Evolutionary conservation across 164 flowering plant genomes (phyloP).

Genomic region (Houttuynia cordata): DNA sequence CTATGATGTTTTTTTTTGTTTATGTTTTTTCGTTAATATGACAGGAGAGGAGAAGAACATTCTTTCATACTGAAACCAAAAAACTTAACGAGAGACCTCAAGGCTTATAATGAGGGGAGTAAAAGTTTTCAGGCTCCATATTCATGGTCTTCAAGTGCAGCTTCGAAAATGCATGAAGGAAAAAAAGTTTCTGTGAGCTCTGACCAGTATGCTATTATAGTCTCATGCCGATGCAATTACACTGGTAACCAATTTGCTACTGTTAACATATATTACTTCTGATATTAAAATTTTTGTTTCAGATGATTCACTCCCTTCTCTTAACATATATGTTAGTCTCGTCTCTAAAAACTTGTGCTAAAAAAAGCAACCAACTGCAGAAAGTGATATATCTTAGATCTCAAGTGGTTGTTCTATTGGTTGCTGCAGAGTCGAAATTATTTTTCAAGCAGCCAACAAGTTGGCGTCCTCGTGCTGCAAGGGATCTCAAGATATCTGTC

Average conservation of each 20-base stretch:
- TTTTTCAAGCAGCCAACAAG: slow-evolving; percentile 74
- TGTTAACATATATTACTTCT: background rate
- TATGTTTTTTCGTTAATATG: slow-evolving; percentile 8
- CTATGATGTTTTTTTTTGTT: no score
- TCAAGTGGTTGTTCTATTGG: background rate
- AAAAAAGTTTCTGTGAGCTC: slow-evolving; percentile 23
- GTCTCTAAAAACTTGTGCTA: no score
- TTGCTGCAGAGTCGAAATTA: slow-evolving; percentile 56
- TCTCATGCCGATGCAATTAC: slow-evolving; percentile 91
- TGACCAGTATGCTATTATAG: slow-evolving; percentile 70
- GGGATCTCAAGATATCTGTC: slow-evolving; percentile 87
- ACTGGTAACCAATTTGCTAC: slow-evolving; percentile 39
- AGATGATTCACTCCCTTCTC: background rate
- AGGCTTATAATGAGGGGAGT: slow-evolving; percentile 25
- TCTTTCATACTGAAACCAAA: slow-evolving; percentile 88
- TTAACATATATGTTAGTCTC: no score
- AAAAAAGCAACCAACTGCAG: background rate
- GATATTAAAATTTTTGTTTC: background rate
- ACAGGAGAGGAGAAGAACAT: slow-evolving; percentile 96
- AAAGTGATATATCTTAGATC: background rate
- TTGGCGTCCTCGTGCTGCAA: slow-evolving; percentile 74
- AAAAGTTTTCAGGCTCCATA: slow-evolving; percentile 28
- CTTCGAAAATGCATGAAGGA: slow-evolving; percentile 30
- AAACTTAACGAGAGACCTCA: slow-evolving; percentile 40
- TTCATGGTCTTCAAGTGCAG: slow-evolving; percentile 18